These are phyloP conservation scores for Fusarium sp. DNA, from an alignment of 2,329 filamentous ascomycete genomes.

Conservation along the genomic window DNA sequence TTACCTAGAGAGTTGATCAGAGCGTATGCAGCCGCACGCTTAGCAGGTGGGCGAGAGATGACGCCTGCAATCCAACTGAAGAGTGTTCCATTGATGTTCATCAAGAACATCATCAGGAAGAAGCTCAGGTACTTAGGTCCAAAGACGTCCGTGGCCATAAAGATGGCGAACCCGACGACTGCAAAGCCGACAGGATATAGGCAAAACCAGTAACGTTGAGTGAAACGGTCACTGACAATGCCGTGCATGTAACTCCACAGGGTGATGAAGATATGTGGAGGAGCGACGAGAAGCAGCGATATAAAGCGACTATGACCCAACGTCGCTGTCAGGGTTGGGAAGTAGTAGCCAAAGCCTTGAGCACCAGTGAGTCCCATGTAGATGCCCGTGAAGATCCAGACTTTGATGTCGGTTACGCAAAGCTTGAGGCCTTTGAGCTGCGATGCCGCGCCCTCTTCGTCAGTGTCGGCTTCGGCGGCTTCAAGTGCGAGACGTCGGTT, in stretches of 20 bases:
- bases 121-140: background rate
- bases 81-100: conserved; percentile 4
- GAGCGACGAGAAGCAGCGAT: conserved; percentile 49
- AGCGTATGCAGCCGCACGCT: background rate
- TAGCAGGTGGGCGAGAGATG: background rate
- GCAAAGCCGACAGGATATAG: background rate
- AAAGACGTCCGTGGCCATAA: conserved; percentile 1
- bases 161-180: background rate
- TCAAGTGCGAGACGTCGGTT: background rate
- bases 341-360: conserved; percentile 57
- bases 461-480: background rate
- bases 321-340: conserved; percentile 39
- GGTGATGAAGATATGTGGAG: conserved; percentile 58
- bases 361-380: conserved; percentile 62
- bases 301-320: conserved; percentile 30
- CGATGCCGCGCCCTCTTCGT: background rate
- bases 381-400: conserved; percentile 66
- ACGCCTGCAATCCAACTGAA: conserved; percentile 5
- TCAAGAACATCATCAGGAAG: conserved; percentile 9
- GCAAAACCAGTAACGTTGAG: background rate
- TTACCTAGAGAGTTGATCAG: conserved; percentile 5
- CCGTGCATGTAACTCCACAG: conserved; percentile 3
- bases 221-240: background rate
- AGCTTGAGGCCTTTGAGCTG: conserved; percentile 2
- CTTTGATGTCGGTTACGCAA: conserved; percentile 59